Base-by-base conservation (phyloP, 495 filamentous ascomycete genomes). In the Podospora pseudoanserina region DNA sequence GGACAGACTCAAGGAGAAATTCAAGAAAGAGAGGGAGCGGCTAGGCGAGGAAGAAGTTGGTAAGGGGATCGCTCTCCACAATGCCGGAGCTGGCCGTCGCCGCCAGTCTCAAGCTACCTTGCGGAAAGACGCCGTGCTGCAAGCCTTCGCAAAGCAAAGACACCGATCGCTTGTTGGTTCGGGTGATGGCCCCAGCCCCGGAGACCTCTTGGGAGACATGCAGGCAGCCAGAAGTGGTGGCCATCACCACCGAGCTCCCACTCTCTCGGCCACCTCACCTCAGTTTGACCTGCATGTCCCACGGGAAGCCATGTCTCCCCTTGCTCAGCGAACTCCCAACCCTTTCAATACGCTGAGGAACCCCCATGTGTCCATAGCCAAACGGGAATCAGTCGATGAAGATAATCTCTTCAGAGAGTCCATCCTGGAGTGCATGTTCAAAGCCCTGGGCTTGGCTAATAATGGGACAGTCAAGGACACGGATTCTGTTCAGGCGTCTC, bases 11-110 rank as follows among this genome's bases (percentile, higher is more conserved):
- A 99, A 98, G 76, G 92, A 96, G 67, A 98, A 98, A 70, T 98
- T 99, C 72, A 86, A 85, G 59, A 86, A 89, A 49, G 94, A 99
- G 75, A 84, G 88, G 75, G 93, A 98, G 73, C 89, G 94, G 28
- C 84, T 95, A 27, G 90, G 91, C 3, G 85, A 87, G 0, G 93
- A 96, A 74, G 94, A 99, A 67, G 84, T 88, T 20, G 90, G 88
- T 68, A 98, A 98, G 79, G 95, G 96, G 18, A 98, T 99, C 72
- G 96, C 96, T 6, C 81, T 99, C 39, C 96, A 98, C 75, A 99
- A 99, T 71, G 70, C 84, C 2, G 86, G 84, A 18, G 83, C 85
- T 28, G 82, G 84, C 57, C 86, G 87, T 56, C 87, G 90, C 70
- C 86, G 86, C 69, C 86, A 91, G 57, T 92, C 94, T 3, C 91